phyloP scores from a whole-genome alignment of 495 filamentous ascomycete species.

The Monascus purpureus region DNA sequence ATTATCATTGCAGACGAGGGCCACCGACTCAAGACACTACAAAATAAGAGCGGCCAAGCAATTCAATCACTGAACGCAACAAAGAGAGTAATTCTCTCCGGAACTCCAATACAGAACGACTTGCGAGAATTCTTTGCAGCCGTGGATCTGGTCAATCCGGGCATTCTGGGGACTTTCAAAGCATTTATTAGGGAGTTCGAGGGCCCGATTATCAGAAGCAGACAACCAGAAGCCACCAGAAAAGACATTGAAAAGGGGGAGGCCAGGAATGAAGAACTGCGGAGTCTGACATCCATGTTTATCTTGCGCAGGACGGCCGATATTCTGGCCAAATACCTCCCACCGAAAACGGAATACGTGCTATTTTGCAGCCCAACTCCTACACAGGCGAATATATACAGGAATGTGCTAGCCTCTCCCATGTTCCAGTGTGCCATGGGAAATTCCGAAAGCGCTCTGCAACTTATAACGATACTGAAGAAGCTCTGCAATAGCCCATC shows the following conservation, averaged over 20 bases:
- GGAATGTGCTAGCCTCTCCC: conserved; percentile 53
- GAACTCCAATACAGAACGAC: conserved; percentile 73
- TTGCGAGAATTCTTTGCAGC: conserved; percentile 66
- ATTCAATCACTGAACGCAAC: conserved; percentile 59
- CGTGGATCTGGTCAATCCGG: conserved; percentile 71
- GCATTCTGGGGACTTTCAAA: conserved; percentile 51
- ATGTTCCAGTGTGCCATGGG: conserved; percentile 52
- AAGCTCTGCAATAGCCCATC: conserved; percentile 74
- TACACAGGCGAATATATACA: conserved; percentile 56
- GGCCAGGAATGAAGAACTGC: conserved; percentile 52
- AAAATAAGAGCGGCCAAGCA: conserved; percentile 66
- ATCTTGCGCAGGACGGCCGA: conserved; percentile 69
- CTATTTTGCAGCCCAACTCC: conserved; percentile 60
- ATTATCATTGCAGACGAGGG: conserved; percentile 77
- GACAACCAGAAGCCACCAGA: conserved; percentile 53
- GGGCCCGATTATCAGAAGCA: conserved; percentile 53
- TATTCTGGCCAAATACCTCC: conserved; percentile 56
- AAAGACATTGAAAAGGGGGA: conserved; percentile 66
- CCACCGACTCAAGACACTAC: conserved; percentile 66
- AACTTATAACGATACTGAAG: conserved; percentile 67
- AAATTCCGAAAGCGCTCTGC: conserved; percentile 52
- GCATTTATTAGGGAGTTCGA: conserved; percentile 65
- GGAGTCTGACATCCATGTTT: conserved; percentile 53
- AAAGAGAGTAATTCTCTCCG: conserved; percentile 56
- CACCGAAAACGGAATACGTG: conserved; percentile 67